Evolutionary conservation across 768 basidiomycete species (phyloP), one percentile per base, ranked within the genome.

Genomic region (Mycena polygramma): DNA sequence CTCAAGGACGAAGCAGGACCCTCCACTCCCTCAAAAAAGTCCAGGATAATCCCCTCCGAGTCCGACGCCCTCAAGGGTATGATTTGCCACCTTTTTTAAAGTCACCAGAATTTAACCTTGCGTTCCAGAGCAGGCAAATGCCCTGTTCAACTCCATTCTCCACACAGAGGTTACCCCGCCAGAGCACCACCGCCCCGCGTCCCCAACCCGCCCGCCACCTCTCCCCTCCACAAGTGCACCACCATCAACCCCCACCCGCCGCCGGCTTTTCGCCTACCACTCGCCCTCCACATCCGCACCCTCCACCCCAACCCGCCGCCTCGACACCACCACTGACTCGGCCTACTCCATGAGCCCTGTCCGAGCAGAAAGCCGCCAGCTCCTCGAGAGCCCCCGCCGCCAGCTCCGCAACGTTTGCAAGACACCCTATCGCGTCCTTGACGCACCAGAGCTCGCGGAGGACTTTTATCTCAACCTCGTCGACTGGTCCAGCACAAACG

Each of bases 391-490:
- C 63, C 96, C 97, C 0, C 87, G 94, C 36, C 90, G 94, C 58
- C 87, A 91, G 67, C 88, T 94, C 9, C 89, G 97, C 52, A 91
- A 86, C 67, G 93, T 98, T 2, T 92, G 92, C 83, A 96, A 97
- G 80, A 98, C 97, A 0, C 97, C 97, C 2, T 99, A 97, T 83
- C 91, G 98, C 67, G 97, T 98, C 1, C 88, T 99, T 41, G 97
- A 99, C 78, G 97, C 97, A 10, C 98, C 97, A 0, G 97, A 99
- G 64, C 89, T 99, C 15, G 95, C 96, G 36, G 97, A 99, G 78
- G 97, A 99, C 79, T 99, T 98, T 80, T 99, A 99, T 77, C 92
- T 99, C 71, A 99, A 99, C 77, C 87, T 99, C 14, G 96, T 99
- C 26, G 97, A 98, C 72, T 99, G 98, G 98, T 95, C 94, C 3